phyloP scores from a whole-genome alignment of 1,284 basidiomycete genomes.

The Cryptococcus amylolentus region DNA sequence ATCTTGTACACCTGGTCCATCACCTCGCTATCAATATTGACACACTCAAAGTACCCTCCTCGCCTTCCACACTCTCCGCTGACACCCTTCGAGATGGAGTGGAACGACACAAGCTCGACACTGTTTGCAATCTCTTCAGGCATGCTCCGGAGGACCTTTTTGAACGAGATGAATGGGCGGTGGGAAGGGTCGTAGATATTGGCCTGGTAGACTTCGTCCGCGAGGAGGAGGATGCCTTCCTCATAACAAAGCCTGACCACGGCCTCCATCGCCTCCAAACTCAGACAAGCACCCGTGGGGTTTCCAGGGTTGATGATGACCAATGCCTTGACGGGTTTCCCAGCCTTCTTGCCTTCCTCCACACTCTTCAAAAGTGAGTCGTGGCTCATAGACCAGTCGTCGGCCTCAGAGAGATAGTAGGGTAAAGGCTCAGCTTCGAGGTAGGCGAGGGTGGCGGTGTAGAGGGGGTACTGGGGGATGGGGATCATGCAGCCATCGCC shows the following conservation, averaged over 20 bases:
- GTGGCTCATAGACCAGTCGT: constrained; percentile 81
- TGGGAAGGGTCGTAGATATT: constrained; percentile 69
- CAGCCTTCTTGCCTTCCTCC: constrained; percentile 63
- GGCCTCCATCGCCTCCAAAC: constrained; percentile 64
- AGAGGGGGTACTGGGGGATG: constrained; percentile 96
- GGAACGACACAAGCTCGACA: constrained; percentile 84
- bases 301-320: constrained; percentile 97
- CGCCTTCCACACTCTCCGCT: constrained; percentile 89
- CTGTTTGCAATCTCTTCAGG: constrained; percentile 53
- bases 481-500: constrained; percentile 64
- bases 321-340: constrained; percentile 69
- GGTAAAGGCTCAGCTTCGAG: constrained; percentile 75
- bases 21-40: constrained; percentile 72
- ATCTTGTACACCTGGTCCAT: constrained; percentile 90
- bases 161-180: constrained; percentile 86
- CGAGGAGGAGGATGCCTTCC: constrained; percentile 79
- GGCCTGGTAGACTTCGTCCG: constrained; percentile 92
- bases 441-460: constrained; percentile 89
- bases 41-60: constrained; percentile 89
- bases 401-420: constrained; percentile 81
- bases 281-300: constrained; percentile 82
- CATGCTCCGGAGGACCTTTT: constrained; percentile 68
- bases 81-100: constrained; percentile 92
- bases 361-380: constrained; percentile 66
- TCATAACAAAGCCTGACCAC: constrained; percentile 79